phyloP scores from a whole-genome alignment of 1,139 yeast species.

The Schizosaccharomyces versatilis region DNA sequence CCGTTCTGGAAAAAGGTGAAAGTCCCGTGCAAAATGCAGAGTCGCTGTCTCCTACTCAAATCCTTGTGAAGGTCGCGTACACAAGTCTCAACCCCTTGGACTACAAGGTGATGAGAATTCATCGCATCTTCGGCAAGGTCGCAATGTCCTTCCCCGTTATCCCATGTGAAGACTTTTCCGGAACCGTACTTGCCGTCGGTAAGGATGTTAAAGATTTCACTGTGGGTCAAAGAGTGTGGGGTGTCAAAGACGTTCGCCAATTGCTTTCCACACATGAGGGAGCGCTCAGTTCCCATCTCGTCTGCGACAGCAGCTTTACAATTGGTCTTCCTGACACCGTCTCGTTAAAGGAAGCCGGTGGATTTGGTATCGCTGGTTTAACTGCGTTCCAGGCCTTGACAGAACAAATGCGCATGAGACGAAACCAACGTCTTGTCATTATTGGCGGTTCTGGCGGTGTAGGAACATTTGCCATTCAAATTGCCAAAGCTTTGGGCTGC shows the following conservation, averaged over 20 bases:
- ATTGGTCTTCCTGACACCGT: slow-evolving; percentile 3
- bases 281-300: slow-evolving; percentile 3
- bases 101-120: slow-evolving; percentile 6
- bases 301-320: background rate
- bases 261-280: slow-evolving; percentile 3
- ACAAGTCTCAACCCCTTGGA: slow-evolving; percentile 8
- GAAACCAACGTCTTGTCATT: slow-evolving; percentile 5
- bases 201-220: slow-evolving; percentile 3
- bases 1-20: background rate
- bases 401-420: slow-evolving; percentile 2
- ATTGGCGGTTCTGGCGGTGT: slow-evolving; percentile 10
- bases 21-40: background rate
- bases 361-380: slow-evolving; percentile 7
- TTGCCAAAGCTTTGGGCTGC: slow-evolving; percentile 6
- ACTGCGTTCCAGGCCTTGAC: slow-evolving; percentile 8
- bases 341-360: slow-evolving; percentile 5
- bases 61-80: slow-evolving; percentile 6
- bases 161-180: slow-evolving; percentile 8
- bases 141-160: slow-evolving; percentile 3
- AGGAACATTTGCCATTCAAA: slow-evolving; percentile 6
- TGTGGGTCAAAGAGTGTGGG: slow-evolving; percentile 6
- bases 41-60: slow-evolving; percentile 5
- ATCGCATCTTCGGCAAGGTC: background rate
- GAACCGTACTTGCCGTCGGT: slow-evolving; percentile 5
- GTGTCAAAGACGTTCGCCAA: background rate